phyloP scores from a whole-genome alignment of 257 asterid genomes.

The Vinca minor region DNA sequence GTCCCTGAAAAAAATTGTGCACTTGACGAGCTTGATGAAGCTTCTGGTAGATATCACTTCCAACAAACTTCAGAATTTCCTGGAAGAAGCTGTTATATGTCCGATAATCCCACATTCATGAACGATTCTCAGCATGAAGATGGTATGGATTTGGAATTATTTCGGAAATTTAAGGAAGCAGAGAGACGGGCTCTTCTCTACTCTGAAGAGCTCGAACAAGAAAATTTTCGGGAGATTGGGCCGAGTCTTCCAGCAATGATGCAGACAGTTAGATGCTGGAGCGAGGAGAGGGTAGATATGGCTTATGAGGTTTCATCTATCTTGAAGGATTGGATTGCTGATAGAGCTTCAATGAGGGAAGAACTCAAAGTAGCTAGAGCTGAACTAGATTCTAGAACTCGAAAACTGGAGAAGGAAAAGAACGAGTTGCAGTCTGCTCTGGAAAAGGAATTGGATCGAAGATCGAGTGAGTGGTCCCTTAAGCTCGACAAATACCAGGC shows the following conservation, averaged over 20 bases:
- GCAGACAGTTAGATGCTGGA: constrained; percentile 51
- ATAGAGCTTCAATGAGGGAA: constrained; percentile 59
- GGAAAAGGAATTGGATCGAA: constrained; percentile 85
- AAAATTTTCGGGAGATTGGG: constrained; percentile 45
- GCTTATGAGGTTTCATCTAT: constrained; percentile 58
- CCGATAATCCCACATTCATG: constrained; percentile 29
- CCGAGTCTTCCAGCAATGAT: constrained; percentile 46
- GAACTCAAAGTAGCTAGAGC: constrained; percentile 37
- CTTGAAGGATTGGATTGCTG: constrained; percentile 66
- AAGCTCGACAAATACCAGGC: constrained; percentile 79
- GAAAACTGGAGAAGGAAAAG: constrained; percentile 75
- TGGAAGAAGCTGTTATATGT: constrained; percentile 31
- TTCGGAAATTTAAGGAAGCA: constrained; percentile 55
- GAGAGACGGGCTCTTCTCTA: constrained; percentile 56
- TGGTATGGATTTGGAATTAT: constrained; percentile 43
- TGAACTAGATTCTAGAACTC: constrained; percentile 43
- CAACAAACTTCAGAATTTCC: constrained; percentile 34
- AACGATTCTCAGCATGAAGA: constrained; percentile 23
- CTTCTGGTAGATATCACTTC: constrained; percentile 31
- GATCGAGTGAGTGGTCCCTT: constrained; percentile 80
- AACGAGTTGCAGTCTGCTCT: constrained; percentile 66
- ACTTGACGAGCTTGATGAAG: constrained; percentile 33
- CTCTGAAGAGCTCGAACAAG: constrained; percentile 49
- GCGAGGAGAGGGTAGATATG: constrained; percentile 65
- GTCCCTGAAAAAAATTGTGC: constrained; percentile 29